Evolutionary conservation across 768 basidiomycete genomes (phyloP), one percentile per base, ranked within the genome.

Genomic region (Trametes cinnabarina): DNA sequence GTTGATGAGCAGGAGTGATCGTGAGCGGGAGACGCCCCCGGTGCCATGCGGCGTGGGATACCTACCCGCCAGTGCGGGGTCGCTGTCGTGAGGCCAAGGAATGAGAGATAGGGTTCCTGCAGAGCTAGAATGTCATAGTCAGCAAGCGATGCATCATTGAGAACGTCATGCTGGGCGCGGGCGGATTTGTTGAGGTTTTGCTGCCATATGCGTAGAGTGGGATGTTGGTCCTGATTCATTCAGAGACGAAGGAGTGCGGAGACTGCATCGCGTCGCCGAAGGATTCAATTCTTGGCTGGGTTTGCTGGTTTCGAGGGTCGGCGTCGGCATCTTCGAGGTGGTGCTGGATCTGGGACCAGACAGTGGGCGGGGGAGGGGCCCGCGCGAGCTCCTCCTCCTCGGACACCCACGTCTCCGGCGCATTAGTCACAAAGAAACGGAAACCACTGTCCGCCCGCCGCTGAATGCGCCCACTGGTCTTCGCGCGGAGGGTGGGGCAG

Each of bases 101-200:
- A 43, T 56, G 72, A 68, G 4, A 73, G 58, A 57, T 71, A 66
- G 4, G 75, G 77, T 68, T 79, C 77, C 62, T 80, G 77, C 14
- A 79, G 9, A 0, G 66, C 57, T 0, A 76, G 30, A 0, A 80
- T 65, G 60, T 79, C 72, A 40, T 59, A 72, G 10, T 71, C 22
- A 1, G 37, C 14, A 0, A 57, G 47, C 2, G 3, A n/a, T 3
- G 46, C 10, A 9, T 42, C 34, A 47, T 68, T 62, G 0, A 73
- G 41, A 0, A 71, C 12, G 9, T 59, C 60, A 4, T 44, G 47
- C 39, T 70, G 69, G 0, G 69, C 61, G 0, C 15, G 47, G 2
- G 12, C 12, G 0, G 70, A 73, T 20, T 69, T 70, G 55, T 63
- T 62, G 10, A 70, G 11, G 25, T 74, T 75, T 23, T 70, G 50